phyloP scores from a whole-genome alignment of 768 basidiomycete species.

The Lactifluus volemus region DNA sequence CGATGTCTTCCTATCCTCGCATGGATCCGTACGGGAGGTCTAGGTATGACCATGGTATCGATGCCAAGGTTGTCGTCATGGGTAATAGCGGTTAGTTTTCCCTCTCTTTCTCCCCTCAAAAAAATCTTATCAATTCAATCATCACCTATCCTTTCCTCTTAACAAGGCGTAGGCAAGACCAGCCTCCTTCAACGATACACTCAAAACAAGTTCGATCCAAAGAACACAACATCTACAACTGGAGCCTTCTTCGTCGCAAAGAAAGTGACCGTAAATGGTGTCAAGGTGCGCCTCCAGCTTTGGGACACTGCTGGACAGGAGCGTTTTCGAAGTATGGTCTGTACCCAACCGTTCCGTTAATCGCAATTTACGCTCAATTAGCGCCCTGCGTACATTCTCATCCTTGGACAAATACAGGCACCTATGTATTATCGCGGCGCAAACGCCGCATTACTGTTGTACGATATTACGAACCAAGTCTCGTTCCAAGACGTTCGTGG shows the following conservation, averaged over 20 bases:
- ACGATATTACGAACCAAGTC: conserved; percentile 87
- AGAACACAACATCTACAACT: conserved; percentile 83
- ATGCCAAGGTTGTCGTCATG: conserved; percentile 95
- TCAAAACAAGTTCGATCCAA: conserved; percentile 82
- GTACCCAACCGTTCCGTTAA: conserved; percentile 22
- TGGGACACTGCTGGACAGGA: conserved; percentile 96
- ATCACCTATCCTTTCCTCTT: not conserved
- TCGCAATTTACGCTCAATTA: conserved; percentile 14
- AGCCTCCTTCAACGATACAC: conserved; percentile 86
- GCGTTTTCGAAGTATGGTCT: conserved; percentile 82
- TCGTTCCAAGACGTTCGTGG: conserved; percentile 87
- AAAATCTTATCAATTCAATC: not conserved
- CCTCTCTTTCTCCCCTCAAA: not conserved
- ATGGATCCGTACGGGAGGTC: conserved; percentile 60
- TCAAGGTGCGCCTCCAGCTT: conserved; percentile 78
- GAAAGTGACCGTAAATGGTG: conserved; percentile 77
- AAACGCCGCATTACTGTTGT: conserved; percentile 87
- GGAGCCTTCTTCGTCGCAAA: conserved; percentile 93
- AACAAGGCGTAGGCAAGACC: conserved; percentile 82
- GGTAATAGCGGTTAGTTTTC: conserved; percentile 54
- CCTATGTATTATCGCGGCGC: conserved; percentile 97
- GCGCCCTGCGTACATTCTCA: conserved; percentile 5
- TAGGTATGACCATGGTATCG: conserved; percentile 76
- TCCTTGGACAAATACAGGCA: conserved; percentile 41
- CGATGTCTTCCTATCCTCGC: conserved; percentile 50